A percentile compares a stretch with the other conserved stretches of the same genome.
Evolutionary conservation across 2,329 filamentous ascomycete genomes (phyloP).

Genomic region (Aureobasidium subglaciale): DNA sequence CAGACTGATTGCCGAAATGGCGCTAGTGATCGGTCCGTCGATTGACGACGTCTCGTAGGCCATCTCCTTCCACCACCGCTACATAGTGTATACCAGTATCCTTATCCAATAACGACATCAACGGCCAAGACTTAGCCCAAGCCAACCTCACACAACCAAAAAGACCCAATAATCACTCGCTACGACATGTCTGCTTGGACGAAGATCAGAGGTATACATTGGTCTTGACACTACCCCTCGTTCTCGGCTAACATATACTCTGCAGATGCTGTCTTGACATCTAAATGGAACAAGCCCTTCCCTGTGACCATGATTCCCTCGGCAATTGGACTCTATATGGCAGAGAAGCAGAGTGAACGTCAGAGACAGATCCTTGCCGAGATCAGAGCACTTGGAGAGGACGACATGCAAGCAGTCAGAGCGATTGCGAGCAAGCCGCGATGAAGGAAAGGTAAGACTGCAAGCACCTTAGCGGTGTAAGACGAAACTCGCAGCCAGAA

Average conservation of each 20-base stretch:
- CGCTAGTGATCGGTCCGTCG: constrained; percentile 9
- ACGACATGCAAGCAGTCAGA: constrained; percentile 16
- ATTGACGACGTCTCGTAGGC: background rate
- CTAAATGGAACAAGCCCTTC: constrained; percentile 29
- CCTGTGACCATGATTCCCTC: constrained; percentile 27
- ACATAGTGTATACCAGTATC: background rate
- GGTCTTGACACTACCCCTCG: background rate
- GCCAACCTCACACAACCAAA: background rate
- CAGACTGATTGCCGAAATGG: constrained; percentile 7
- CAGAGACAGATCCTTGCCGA: constrained; percentile 24
- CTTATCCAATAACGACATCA: background rate
- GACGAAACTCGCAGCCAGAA: too few species aligned
- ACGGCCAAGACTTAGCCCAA: background rate
- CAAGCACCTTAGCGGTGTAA: background rate
- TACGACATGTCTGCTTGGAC: constrained; percentile 8
- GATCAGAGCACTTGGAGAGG: constrained; percentile 22
- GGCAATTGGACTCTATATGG: constrained; percentile 26
- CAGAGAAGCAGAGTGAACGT: constrained; percentile 25
- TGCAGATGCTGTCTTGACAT: constrained; percentile 24
- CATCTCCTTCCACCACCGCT: background rate
- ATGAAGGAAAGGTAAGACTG: background rate
- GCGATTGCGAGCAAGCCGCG: constrained; percentile 13
- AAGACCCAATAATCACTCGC: background rate
- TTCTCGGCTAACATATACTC: background rate
- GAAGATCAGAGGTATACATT: background rate